A percentile compares a stretch with the other conserved stretches of the same genome.
phyloP scores from a whole-genome alignment of 768 basidiomycete genomes.

The Roridomyces roridus region DNA sequence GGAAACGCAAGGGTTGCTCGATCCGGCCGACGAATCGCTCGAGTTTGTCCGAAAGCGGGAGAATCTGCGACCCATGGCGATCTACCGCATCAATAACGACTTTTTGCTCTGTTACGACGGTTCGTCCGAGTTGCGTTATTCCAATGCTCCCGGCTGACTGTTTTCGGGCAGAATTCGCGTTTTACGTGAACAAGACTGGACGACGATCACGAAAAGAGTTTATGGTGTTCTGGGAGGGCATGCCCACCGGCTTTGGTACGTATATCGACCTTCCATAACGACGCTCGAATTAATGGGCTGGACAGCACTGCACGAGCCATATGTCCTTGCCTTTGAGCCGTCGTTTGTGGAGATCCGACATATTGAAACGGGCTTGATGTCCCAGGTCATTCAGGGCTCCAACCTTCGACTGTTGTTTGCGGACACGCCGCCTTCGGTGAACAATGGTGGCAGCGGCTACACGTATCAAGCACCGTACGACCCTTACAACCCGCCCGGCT shows the following conservation, averaged over 20 bases:
- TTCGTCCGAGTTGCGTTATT: slow-evolving; percentile 40
- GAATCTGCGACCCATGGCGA: slow-evolving; percentile 91
- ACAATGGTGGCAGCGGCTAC: slow-evolving; percentile 57
- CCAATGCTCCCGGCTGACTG: slow-evolving; percentile 12
- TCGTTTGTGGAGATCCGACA: slow-evolving; percentile 97
- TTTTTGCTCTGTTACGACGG: slow-evolving; percentile 98
- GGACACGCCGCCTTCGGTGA: slow-evolving; percentile 88
- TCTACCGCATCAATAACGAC: slow-evolving; percentile 95
- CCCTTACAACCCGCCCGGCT: slow-evolving; percentile 35
- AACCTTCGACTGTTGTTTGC: slow-evolving; percentile 92
- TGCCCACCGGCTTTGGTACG: slow-evolving; percentile 93
- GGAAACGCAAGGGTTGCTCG: slow-evolving; percentile 95
- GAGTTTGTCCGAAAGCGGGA: slow-evolving; percentile 94
- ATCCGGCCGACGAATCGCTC: slow-evolving; percentile 88
- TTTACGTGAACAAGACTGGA: slow-evolving; percentile 97
- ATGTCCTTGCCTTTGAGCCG: slow-evolving; percentile 95
- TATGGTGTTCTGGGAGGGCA: slow-evolving; percentile 97
- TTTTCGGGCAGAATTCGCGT: slow-evolving; percentile 87
- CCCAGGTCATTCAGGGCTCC: slow-evolving; percentile 94
- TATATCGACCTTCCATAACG: slow-evolving; percentile 6
- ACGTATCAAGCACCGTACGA: slow-evolving; percentile 36
- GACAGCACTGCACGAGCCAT: slow-evolving; percentile 93
- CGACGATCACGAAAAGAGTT: slow-evolving; percentile 90
- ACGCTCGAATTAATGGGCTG: neutral
- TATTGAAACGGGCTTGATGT: slow-evolving; percentile 89